Base-by-base conservation (phyloP, 192 early-diverging fungal genomes). In the Coemansia sp. region DNA sequence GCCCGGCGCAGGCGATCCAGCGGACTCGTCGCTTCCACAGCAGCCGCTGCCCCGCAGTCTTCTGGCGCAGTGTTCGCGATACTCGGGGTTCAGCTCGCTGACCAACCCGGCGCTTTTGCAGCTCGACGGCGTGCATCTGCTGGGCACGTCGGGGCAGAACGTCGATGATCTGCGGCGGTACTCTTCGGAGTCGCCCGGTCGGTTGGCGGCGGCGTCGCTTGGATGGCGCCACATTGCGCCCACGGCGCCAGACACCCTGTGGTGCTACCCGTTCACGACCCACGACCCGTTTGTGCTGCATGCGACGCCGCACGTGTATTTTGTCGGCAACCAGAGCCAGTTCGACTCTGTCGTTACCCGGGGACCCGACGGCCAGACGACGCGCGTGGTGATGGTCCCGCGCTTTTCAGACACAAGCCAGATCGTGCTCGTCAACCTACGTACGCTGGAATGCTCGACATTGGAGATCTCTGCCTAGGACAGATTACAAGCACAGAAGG, bases 231-330 rank as follows among this genome's bases (percentile, higher is more conserved):
- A 98, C 55, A 80, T 98, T 9, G 93, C 93, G 13, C 97, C 97
- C 0, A 86, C 92, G 24, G 90, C 94, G 6, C 97, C 97, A 0
- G 97, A 98, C 77, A 97, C 95, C 13, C 80, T 98, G 59, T 94
- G 90, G 89, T 94, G 91, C 68, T 93, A 95, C 72, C 97, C 97
- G 32, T 98, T 91, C 64, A 84, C 83, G 66, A 84, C 91, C 42
- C 60, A 68, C 7, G 97, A 98, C 60, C 95, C 97, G 4, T 95
- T 98, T 63, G 83, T 98, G 13, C 71, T 98, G 36, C 61, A 72
- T 4, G 53, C 75, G 27, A 61, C 78, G 29, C 95, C 96, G 25
- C 85, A 95, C 64, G 82, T 98, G n/a, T 96, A 92, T 65, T 86
- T 92, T 74, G 73, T 95, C 48, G 95, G 94, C 23, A 96, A 94